Evolutionary conservation across 75 land plant genomes (phyloP).

Genomic region (Azolla pinnata): DNA sequence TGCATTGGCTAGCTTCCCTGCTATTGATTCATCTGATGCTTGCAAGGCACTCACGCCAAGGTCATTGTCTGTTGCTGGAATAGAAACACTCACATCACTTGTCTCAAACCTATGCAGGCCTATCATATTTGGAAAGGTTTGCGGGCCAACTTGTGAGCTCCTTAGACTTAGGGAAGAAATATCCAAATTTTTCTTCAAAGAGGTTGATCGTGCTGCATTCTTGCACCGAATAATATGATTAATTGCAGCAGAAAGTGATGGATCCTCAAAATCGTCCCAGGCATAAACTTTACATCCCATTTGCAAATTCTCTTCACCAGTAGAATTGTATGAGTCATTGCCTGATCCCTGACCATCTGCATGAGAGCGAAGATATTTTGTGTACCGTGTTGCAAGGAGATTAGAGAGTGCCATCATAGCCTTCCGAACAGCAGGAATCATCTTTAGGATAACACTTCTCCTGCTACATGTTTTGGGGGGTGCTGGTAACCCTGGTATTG

Average conservation of each 20-base stretch:
- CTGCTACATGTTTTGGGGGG: slow-evolving; percentile 50
- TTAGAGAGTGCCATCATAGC: slow-evolving; percentile 61
- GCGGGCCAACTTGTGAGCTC: background rate
- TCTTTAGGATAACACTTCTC: slow-evolving; percentile 57
- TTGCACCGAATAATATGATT: slow-evolving; percentile 59
- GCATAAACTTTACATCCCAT: slow-evolving; percentile 3
- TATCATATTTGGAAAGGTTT: too few relatives aligned
- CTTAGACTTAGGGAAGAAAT: background rate
- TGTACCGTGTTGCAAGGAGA: slow-evolving; percentile 51
- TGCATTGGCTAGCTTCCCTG: too few relatives aligned
- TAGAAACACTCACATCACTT: too few relatives aligned
- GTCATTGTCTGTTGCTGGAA: too few relatives aligned
- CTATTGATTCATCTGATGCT: too few relatives aligned
- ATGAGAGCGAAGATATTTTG: slow-evolving; percentile 10
- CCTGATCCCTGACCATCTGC: too few relatives aligned
- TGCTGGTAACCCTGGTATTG: slow-evolving; percentile 69
- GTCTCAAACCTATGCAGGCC: too few relatives aligned
- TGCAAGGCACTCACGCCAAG: too few relatives aligned
- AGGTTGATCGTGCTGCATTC: slow-evolving; percentile 29
- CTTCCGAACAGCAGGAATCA: slow-evolving; percentile 38
- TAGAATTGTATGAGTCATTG: background rate
- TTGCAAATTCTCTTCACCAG: background rate
- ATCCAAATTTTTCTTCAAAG: slow-evolving; percentile 12
- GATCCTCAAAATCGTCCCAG: slow-evolving; percentile 87
- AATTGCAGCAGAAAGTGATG: slow-evolving; percentile 43